Evolutionary conservation across 345 rosid genomes (phyloP), one percentile per base, ranked within the genome.

Genomic region (Pistacia atlantica): DNA sequence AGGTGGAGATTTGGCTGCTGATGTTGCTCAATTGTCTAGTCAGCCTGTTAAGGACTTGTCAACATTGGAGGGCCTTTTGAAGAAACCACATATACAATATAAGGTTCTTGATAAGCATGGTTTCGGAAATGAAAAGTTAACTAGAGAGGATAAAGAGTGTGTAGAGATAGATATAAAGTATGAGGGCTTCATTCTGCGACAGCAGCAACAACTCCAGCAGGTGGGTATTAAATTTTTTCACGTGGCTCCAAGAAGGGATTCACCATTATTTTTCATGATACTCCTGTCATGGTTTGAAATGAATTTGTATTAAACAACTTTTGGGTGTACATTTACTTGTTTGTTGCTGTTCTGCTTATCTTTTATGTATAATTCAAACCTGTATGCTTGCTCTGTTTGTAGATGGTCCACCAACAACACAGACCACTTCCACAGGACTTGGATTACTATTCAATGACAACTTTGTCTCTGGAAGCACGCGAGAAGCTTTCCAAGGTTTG

Each of bases 401-500:
- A 92, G 99, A 95, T 95, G 93, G 86, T 85, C 69, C 92, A 84
- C 80, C 90, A 95, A 86, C 92, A 92, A 84, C 90, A 90, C 84
- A 90, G 91, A 85, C 86, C 79, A 67, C 94, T 95, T 84, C 93
- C 99, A 20, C 86, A 86, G 10, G 86, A 90, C 90, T 85, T 95
- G 89, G 95, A 93, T 91, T 96, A 96, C 90, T 57, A 82, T 84
- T 82, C 91, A 56, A 89, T 96, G 97, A 86, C 88, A 79, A 93
- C 93, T 49, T 77, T 96, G 78, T 96, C 97, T 5, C 90, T 82
- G 56, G 99, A 96, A 90, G 89, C 98, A 17, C 95, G 98, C 46
- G 98, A 96, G 80, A 96, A 96, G 73, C 93, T 96, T 71, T 92
- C 99, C 71, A 96, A 93, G 98, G 98, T 93, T 51, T 83, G 86